Conservation (phyloP, 2,329 filamentous ascomycete species). For the Leptographium lundbergii region DNA sequence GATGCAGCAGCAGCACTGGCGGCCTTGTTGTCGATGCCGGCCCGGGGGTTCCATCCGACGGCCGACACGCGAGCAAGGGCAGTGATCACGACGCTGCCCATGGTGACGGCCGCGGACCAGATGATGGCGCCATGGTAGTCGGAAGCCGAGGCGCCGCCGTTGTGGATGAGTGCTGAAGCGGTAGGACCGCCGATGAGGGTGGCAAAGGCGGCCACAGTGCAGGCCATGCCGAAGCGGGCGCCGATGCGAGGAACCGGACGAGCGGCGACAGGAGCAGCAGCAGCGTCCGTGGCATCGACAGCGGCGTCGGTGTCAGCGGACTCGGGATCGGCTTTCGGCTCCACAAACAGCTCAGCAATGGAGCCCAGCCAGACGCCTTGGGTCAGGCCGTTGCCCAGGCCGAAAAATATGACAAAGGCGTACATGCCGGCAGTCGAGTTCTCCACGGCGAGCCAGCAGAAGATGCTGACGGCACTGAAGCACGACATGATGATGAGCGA, state of each 20-base stretch:
- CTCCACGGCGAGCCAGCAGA: constrained; percentile 39
- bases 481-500: constrained; percentile 30
- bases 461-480: constrained; percentile 23
- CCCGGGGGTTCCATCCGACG: constrained; percentile 5
- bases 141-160: constrained; percentile 1
- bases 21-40: neutral
- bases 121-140: constrained; percentile 10
- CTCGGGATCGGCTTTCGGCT: constrained; percentile 5
- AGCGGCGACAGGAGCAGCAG: no score
- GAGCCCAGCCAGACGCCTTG: constrained; percentile 23
- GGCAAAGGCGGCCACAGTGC: constrained; percentile 25
- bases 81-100: constrained; percentile 6
- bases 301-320: neutral
- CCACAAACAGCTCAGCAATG: constrained; percentile 24
- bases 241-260: constrained; percentile 21
- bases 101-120: constrained; percentile 11
- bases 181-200: constrained; percentile 28
- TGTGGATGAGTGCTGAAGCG: constrained; percentile 9
- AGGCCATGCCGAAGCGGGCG: constrained; percentile 30
- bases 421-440: constrained; percentile 25
- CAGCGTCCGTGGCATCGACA: neutral
- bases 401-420: constrained; percentile 30
- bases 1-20: neutral
- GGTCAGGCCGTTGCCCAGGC: constrained; percentile 28
- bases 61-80: constrained; percentile 4